Evolutionary conservation across 495 filamentous ascomycete species (phyloP).

Genomic region (Neurospora tetrasperma): DNA sequence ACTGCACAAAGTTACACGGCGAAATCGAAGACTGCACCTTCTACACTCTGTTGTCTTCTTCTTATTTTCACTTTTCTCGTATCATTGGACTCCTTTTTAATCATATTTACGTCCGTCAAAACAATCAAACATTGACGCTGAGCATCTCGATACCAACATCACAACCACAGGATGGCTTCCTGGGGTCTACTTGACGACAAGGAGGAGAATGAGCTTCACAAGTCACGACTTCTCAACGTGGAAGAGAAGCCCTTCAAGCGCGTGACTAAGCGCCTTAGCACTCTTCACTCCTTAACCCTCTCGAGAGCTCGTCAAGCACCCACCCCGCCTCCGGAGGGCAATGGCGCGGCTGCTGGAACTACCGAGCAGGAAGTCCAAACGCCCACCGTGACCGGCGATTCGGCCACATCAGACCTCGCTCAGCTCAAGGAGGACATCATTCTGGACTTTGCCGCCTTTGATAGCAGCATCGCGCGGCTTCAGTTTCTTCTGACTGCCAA

Average conservation of each 20-base stretch:
- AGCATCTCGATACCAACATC: not conserved
- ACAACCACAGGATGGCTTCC: slow-evolving; percentile 14
- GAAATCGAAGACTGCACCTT: not conserved
- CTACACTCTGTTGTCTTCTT: not conserved
- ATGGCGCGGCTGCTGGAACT: slow-evolving; percentile 21
- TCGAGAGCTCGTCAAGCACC: slow-evolving; percentile 46
- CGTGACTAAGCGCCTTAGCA: slow-evolving; percentile 67
- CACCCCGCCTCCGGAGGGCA: slow-evolving; percentile 61
- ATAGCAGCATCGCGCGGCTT: slow-evolving; percentile 75
- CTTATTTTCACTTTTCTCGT: too few relatives aligned
- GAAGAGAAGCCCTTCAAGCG: slow-evolving; percentile 92
- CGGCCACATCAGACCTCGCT: slow-evolving; percentile 34
- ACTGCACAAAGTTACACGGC: not conserved
- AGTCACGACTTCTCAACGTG: slow-evolving; percentile 76
- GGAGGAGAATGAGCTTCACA: slow-evolving; percentile 77
- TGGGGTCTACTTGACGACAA: slow-evolving; percentile 38
- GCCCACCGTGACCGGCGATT: slow-evolving; percentile 11
- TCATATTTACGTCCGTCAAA: not conserved
- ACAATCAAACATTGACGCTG: not conserved
- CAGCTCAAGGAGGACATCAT: slow-evolving; percentile 71
- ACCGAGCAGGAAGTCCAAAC: slow-evolving; percentile 17
- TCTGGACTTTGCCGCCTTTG: slow-evolving; percentile 84
- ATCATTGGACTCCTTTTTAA: not conserved
- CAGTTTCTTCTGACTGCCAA: slow-evolving; percentile 82
- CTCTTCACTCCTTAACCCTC: slow-evolving; percentile 49